These are phyloP conservation scores for Magnolia changhungtana DNA, from an alignment of 164 flowering plant genomes.

Conservation along the genomic window DNA sequence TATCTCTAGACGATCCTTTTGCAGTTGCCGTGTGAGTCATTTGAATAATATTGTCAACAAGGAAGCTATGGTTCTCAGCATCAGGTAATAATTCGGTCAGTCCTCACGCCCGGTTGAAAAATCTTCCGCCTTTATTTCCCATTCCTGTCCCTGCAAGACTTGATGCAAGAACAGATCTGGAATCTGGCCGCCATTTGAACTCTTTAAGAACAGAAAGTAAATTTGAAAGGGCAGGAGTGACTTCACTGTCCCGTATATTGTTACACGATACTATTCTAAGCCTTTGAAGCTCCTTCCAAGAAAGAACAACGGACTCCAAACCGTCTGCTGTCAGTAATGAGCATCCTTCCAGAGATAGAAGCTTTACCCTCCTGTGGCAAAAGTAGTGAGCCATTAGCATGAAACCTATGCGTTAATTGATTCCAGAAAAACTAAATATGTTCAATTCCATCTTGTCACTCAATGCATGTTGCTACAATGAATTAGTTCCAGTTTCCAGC, in stretches of 20 bases:
- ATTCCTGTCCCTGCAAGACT: slow-evolving; percentile 58
- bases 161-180: slow-evolving; percentile 62
- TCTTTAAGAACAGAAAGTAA: slow-evolving; percentile 73
- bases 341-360: slow-evolving; percentile 79
- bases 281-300: slow-evolving; percentile 76
- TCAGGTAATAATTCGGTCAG: slow-evolving; percentile 11
- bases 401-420: no score
- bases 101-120: slow-evolving; percentile 57
- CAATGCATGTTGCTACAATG: background rate
- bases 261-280: slow-evolving; percentile 84
- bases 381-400: background rate
- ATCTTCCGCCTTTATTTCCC: slow-evolving; percentile 64
- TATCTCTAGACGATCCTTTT: slow-evolving; percentile 6
- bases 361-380: slow-evolving; percentile 65
- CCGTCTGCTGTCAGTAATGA: slow-evolving; percentile 74
- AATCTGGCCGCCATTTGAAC: slow-evolving; percentile 84
- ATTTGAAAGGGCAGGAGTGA: slow-evolving; percentile 62
- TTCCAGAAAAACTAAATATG: no score
- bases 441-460: background rate
- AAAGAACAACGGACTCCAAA: slow-evolving; percentile 64
- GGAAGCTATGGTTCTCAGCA: slow-evolving; percentile 7
- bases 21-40: slow-evolving; percentile 1
- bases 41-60: background rate
- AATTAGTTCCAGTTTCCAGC: no score
- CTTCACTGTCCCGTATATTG: slow-evolving; percentile 67